These are phyloP conservation scores for Boletales sp. DNA, from an alignment of 768 basidiomycete genomes.

Conservation along the genomic window DNA sequence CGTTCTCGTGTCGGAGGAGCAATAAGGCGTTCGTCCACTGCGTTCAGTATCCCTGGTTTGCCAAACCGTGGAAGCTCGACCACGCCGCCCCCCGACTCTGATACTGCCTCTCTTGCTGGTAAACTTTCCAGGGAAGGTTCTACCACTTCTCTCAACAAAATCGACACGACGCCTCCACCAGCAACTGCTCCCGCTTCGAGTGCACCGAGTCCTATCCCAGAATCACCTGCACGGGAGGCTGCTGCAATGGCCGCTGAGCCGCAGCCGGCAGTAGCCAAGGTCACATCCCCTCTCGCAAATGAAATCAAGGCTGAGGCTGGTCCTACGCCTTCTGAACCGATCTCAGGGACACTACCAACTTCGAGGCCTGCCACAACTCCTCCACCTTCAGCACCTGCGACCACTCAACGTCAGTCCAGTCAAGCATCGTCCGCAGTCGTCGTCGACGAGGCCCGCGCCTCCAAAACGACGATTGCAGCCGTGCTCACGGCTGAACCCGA, in stretches of 20 bases:
- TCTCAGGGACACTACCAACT: conserved; percentile 17
- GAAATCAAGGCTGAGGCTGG: conserved; percentile 17
- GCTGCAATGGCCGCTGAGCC: conserved; percentile 37
- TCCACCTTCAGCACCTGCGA: conserved; percentile 11
- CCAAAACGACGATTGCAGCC: conserved; percentile 38
- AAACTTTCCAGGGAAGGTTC: conserved; percentile 29
- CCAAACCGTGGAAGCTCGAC: conserved; percentile 27
- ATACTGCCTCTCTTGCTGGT: conserved; percentile 23
- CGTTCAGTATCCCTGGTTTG: conserved; percentile 40
- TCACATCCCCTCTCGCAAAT: conserved; percentile 43
- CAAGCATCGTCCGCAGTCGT: conserved; percentile 5
- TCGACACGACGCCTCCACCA: conserved; percentile 33
- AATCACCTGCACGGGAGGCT: conserved; percentile 62
- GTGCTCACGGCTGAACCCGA: conserved; percentile 54
- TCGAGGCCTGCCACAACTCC: conserved; percentile 11
- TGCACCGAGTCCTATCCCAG: conserved; percentile 63
- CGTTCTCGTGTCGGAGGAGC: conserved; percentile 60
- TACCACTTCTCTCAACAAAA: conserved; percentile 27
- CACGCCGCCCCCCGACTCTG: conserved; percentile 27
- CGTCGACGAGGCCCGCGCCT: conserved; percentile 11
- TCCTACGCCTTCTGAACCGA: conserved; percentile 17
- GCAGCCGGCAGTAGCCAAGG: conserved; percentile 23
- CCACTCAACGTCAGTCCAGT: not conserved
- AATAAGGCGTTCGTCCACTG: conserved; percentile 59
- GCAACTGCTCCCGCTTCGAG: conserved; percentile 15